Evolutionary conservation across 2,329 filamentous ascomycete genomes (phyloP).

Genomic region (Diaporthe caulivora): DNA sequence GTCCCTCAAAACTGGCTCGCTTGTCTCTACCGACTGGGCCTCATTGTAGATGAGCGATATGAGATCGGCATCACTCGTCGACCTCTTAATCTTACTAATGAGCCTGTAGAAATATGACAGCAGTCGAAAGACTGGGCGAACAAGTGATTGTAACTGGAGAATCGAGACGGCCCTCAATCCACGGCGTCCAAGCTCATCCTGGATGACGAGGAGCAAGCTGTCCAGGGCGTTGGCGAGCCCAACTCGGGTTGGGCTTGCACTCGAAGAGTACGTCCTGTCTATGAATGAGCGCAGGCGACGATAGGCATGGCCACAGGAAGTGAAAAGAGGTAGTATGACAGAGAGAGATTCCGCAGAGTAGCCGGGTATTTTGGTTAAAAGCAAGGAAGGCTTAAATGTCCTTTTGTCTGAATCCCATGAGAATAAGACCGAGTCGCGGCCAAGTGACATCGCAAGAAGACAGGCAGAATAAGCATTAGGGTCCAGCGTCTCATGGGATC

Average conservation of each 20-base stretch:
- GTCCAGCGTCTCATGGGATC: slow-evolving; percentile 58
- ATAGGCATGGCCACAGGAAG: slow-evolving; percentile 61
- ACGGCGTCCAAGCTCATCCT: slow-evolving; percentile 61
- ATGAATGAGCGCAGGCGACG: slow-evolving; percentile 61
- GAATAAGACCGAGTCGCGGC: slow-evolving; percentile 80
- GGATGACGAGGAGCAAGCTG: slow-evolving; percentile 61
- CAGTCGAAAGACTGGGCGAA: slow-evolving; percentile 61
- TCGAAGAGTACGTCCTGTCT: slow-evolving; percentile 58
- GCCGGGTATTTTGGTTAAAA: slow-evolving; percentile 66
- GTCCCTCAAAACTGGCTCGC: slow-evolving; percentile 70
- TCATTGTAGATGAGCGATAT: slow-evolving; percentile 73
- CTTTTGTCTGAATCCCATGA: slow-evolving; percentile 65
- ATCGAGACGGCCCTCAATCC: slow-evolving; percentile 59
- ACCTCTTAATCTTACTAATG: slow-evolving; percentile 59
- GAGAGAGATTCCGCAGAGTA: slow-evolving; percentile 64
- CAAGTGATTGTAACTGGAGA: slow-evolving; percentile 64
- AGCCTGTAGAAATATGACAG: slow-evolving; percentile 65
- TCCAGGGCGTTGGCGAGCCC: slow-evolving; percentile 65
- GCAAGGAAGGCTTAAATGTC: slow-evolving; percentile 64
- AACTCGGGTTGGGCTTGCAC: slow-evolving; percentile 60
- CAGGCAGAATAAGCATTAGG: slow-evolving; percentile 65
- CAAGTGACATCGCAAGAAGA: slow-evolving; percentile 75
- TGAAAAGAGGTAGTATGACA: slow-evolving; percentile 60
- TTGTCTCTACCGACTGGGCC: slow-evolving; percentile 73
- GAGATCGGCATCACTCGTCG: slow-evolving; percentile 69